These are phyloP conservation scores for Talinum fruticosum DNA, from an alignment of 148 eudicot genomes.

Conservation along the genomic window DNA sequence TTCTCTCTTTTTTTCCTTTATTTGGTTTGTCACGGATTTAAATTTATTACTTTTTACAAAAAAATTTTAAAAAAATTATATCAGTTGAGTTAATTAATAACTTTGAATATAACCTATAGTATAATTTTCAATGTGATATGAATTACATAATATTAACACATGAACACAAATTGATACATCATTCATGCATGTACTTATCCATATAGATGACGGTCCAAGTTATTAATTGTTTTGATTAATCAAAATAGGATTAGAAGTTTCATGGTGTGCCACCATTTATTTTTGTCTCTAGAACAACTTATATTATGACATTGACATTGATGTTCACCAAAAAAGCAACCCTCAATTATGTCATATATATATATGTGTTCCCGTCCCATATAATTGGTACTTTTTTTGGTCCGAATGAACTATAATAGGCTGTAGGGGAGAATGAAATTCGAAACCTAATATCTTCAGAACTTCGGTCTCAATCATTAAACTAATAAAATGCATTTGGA, in stretches of 20 bases:
- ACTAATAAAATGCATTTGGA: background rate
- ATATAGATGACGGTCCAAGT: background rate
- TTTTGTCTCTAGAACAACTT: constrained; percentile 9
- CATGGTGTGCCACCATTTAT: constrained; percentile 6
- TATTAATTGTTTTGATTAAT: constrained; percentile 3
- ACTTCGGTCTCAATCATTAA: background rate
- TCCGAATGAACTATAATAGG: background rate
- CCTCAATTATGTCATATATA: background rate
- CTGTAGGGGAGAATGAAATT: background rate
- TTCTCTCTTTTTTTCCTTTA: no score
- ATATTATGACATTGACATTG: constrained; percentile 3
- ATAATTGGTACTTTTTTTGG: no score
- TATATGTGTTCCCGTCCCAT: background rate
- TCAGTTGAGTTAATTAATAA: no score
- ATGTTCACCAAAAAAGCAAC: background rate
- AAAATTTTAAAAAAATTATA: no score
- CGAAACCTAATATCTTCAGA: no score
- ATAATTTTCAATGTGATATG: no score
- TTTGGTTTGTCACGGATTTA: no score
- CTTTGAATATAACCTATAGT: no score
- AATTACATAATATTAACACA: background rate
- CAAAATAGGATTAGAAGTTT: constrained; percentile 6
- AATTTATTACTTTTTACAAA: no score
- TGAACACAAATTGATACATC: background rate
- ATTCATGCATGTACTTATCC: background rate